Percentiles rank a stretch among this genome's conserved stretches.
Evolutionary conservation across 2,329 filamentous ascomycete species (phyloP).

Genomic region (Cladosporium austrohemisphaericum): DNA sequence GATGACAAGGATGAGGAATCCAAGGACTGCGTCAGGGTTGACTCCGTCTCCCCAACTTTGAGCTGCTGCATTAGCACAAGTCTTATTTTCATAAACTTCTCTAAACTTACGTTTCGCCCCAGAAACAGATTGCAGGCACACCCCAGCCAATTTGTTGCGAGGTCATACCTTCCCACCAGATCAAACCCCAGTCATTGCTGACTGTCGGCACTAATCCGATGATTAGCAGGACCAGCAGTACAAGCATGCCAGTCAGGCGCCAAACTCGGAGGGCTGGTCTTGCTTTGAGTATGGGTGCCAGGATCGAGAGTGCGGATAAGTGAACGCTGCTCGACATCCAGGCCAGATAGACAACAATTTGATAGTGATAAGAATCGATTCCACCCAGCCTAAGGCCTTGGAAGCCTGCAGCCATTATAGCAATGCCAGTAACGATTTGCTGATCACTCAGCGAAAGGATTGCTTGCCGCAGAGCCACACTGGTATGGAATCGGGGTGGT

Average conservation of each 20-base stretch:
- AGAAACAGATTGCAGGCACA: constrained; percentile 21
- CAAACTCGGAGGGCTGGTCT: constrained; percentile 18
- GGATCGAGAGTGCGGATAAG: constrained; percentile 23
- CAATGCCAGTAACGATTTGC: constrained; percentile 15
- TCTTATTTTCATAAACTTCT: too few species aligned
- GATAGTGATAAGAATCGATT: constrained; percentile 29
- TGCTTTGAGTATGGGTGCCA: constrained; percentile 18
- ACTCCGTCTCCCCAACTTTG: constrained; percentile 18
- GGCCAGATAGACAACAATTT: constrained; percentile 27
- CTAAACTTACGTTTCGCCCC: constrained; percentile 16
- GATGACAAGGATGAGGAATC: constrained; percentile 22
- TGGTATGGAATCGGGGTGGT: background rate
- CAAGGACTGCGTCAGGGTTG: constrained; percentile 23
- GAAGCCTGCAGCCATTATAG: constrained; percentile 27
- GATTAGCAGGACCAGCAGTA: constrained; percentile 22
- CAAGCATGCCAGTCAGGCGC: constrained; percentile 24
- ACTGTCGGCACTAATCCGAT: constrained; percentile 23
- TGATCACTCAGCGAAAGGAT: constrained; percentile 9
- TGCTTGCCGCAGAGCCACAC: constrained; percentile 6
- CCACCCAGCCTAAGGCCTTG: constrained; percentile 16
- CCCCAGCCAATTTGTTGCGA: constrained; percentile 12
- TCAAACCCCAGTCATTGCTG: constrained; percentile 21
- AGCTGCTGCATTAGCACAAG: too few species aligned
- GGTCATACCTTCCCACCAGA: constrained; percentile 7
- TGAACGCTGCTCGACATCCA: constrained; percentile 32